Base-by-base conservation (phyloP, 2,329 filamentous ascomycete genomes). In the Ophiostoma pallidulum region DNA sequence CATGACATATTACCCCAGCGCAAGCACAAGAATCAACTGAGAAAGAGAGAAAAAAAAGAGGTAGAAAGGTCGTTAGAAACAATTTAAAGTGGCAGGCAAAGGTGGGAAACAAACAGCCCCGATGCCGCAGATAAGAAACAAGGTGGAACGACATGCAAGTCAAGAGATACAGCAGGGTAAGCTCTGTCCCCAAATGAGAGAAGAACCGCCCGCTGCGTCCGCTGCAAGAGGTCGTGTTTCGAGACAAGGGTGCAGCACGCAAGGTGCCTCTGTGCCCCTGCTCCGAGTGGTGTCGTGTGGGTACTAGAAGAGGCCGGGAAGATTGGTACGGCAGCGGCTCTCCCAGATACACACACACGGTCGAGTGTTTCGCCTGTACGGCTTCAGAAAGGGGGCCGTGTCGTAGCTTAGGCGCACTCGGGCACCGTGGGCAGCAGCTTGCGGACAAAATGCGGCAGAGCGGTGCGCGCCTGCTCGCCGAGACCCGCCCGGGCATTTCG, bases 401-500 rank as follows among this genome's bases (percentile, higher is more conserved):
- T 5, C 12, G 20, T 36, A n/a, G 31, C 29, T 36, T 38, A 52
- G 28, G 51, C 48, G 37, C 45, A 48, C 42, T 54, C 53, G 42
- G 51, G 31, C 39, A 66, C 63, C 8, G 63, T 64, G 40, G 62
- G 61, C 53, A 66, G 60, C 20, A 65, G 55, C 53, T 61, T 62
- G 45, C 63, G 63, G 53, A 64, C 57, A 51, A 66, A 64, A 52
- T 60, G 59, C 52, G 62, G 61, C 53, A 65, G 56, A 51, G 55
- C 47, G 49, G 52, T 59, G 48, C 65, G 65, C 54, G 62, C 58
- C 55, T 66, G 64, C 51, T 60, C 61, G 49, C 60, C 40, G 31
- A 45, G 45, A 31, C 33, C 38, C 60, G 54, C 60, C 62, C 53
- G 64, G 56, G 56, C 63, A 61, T 55, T 65, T 24, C 33, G 14